phyloP scores from a whole-genome alignment of 2,329 filamentous ascomycete genomes.

The Dissoconium aciculare region DNA sequence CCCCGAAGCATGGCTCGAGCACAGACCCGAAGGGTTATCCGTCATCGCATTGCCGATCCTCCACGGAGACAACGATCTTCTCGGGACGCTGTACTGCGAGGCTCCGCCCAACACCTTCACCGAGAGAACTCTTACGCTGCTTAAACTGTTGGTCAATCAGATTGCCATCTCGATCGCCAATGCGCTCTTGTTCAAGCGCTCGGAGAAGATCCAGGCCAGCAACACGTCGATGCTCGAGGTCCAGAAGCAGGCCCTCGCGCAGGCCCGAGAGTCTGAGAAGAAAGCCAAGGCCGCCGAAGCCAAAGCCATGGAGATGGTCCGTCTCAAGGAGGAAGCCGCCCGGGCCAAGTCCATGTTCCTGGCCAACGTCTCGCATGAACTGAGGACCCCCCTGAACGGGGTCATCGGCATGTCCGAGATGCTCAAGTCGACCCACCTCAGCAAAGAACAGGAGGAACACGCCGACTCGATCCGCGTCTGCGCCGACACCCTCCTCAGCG shows the following conservation, averaged over 20 bases:
- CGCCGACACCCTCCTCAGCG: slow-evolving; percentile 39
- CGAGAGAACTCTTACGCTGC: slow-evolving; percentile 43
- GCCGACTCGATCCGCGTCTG: slow-evolving; percentile 51
- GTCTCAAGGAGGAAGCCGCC: slow-evolving; percentile 67
- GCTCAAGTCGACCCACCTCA: slow-evolving; percentile 42
- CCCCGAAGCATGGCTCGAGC: slow-evolving; percentile 50
- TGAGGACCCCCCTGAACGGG: slow-evolving; percentile 42
- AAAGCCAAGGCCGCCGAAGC: slow-evolving; percentile 66
- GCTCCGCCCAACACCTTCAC: slow-evolving; percentile 62
- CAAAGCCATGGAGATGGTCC: slow-evolving; percentile 62
- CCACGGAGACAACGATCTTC: slow-evolving; percentile 53
- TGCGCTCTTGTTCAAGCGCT: slow-evolving; percentile 48
- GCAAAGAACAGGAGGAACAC: slow-evolving; percentile 45
- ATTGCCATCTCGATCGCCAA: slow-evolving; percentile 53
- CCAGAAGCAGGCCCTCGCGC: slow-evolving; percentile 57
- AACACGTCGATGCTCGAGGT: slow-evolving; percentile 65
- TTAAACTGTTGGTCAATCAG: slow-evolving; percentile 59
- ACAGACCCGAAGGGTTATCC: slow-evolving; percentile 54
- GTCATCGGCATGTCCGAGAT: slow-evolving; percentile 46
- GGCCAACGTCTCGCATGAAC: slow-evolving; percentile 42
- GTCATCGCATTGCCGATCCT: slow-evolving; percentile 69
- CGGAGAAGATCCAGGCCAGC: slow-evolving; percentile 63
- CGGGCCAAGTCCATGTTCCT: slow-evolving; percentile 69
- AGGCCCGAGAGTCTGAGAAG: slow-evolving; percentile 56
- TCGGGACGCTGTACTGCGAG: slow-evolving; percentile 64